Evolutionary conservation across 2,329 filamentous ascomycete genomes (phyloP).

Genomic region (Macroventuria anomochaeta): DNA sequence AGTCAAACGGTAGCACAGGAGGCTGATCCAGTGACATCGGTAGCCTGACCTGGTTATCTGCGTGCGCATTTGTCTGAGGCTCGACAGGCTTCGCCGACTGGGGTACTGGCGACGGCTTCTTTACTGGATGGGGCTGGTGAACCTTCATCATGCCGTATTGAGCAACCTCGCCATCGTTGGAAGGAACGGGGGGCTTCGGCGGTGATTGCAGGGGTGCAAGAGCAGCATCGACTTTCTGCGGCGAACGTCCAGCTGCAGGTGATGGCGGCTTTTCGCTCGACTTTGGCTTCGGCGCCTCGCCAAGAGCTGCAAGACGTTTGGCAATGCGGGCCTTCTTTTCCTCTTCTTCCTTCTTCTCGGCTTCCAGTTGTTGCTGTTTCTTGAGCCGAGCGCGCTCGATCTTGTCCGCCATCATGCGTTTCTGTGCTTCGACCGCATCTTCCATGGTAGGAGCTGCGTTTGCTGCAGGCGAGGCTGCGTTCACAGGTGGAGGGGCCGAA

Average conservation of each 20-base stretch:
- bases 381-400: slow-evolving; percentile 72
- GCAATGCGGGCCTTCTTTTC: slow-evolving; percentile 73
- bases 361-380: slow-evolving; percentile 60
- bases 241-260: slow-evolving; percentile 38
- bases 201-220: slow-evolving; percentile 52
- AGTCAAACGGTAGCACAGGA: slow-evolving; percentile 26
- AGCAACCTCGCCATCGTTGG: slow-evolving; percentile 63
- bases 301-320: slow-evolving; percentile 74
- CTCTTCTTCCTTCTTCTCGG: slow-evolving; percentile 75
- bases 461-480: slow-evolving; percentile 34
- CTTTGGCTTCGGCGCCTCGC: slow-evolving; percentile 57
- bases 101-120: slow-evolving; percentile 31
- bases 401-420: slow-evolving; percentile 72
- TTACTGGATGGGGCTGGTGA: slow-evolving; percentile 62
- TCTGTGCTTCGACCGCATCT: slow-evolving; percentile 68
- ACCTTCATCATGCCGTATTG: slow-evolving; percentile 70
- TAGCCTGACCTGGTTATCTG: slow-evolving; percentile 28
- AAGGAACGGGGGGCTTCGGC: slow-evolving; percentile 64
- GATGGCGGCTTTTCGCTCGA: slow-evolving; percentile 49
- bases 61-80: slow-evolving; percentile 28
- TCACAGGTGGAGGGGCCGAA: slow-evolving; percentile 36
- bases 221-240: slow-evolving; percentile 54
- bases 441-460: slow-evolving; percentile 59
- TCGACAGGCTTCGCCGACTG: slow-evolving; percentile 26
- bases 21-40: slow-evolving; percentile 27